phyloP scores from a whole-genome alignment of 2,329 filamentous ascomycete genomes.

The Diaporthe destruens region DNA sequence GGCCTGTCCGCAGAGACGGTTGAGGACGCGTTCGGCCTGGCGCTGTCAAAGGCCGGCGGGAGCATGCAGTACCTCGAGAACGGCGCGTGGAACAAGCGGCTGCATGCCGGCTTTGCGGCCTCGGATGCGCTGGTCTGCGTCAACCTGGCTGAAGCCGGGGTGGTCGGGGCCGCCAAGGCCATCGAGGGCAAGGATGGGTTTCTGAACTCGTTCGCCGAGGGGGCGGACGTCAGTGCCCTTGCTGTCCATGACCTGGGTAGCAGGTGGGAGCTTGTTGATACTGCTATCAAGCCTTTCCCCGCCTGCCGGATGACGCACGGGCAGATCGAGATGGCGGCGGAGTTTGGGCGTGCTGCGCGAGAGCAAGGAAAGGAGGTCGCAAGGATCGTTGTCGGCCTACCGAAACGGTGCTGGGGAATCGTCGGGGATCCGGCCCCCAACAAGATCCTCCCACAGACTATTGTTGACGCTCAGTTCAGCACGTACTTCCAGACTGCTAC shows the following conservation, averaged over 20 bases:
- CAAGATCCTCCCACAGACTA: constrained; percentile 45
- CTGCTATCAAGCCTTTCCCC: constrained; percentile 47
- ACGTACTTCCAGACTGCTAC: constrained; percentile 49
- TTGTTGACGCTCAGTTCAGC: constrained; percentile 49
- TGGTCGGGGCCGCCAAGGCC: constrained; percentile 44
- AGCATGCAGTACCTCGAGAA: constrained; percentile 51
- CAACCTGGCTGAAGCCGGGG: constrained; percentile 46
- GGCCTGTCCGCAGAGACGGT: constrained; percentile 42
- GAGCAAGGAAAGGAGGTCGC: background rate
- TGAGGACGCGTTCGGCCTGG: constrained; percentile 46
- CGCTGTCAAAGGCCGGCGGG: constrained; percentile 46
- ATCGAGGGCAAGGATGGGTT: constrained; percentile 47
- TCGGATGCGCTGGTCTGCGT: constrained; percentile 48
- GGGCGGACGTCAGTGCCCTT: constrained; percentile 41
- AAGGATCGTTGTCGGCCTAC: constrained; percentile 2
- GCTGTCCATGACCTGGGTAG: constrained; percentile 41
- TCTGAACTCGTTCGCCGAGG: constrained; percentile 45
- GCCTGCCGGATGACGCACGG: constrained; percentile 48
- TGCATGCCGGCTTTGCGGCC: constrained; percentile 48
- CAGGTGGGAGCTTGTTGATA: constrained; percentile 45
- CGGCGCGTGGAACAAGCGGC: constrained; percentile 48
- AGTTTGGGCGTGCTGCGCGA: constrained; percentile 43
- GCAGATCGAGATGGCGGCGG: constrained; percentile 47
- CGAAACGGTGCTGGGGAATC: background rate
- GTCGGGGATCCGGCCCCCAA: constrained; percentile 45